Base-by-base conservation (phyloP, 1,284 basidiomycete species). In the Marasmius sp. region DNA sequence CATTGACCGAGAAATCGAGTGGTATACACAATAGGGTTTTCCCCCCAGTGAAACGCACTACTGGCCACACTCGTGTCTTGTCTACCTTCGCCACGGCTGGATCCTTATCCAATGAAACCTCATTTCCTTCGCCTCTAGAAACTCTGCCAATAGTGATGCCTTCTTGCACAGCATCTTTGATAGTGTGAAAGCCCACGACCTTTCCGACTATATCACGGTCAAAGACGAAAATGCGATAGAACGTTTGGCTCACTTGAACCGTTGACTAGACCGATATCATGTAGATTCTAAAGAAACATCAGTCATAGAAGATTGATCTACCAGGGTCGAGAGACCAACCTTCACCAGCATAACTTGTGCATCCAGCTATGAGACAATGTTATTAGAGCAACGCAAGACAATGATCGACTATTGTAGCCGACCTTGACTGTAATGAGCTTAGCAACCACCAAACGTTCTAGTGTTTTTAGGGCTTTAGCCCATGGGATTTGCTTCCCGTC, bases 201-300 rank as follows among this genome's bases (percentile, higher is more conserved):
- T 81, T 82, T 20, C 94, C 94, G 66, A 94, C 85, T 54, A 18
- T 4, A 51, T 16, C 16, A n/a, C 16, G 33, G 10, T 10, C 9
- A 16, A 16, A 51, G 3, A 37, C 33, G 52, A 37, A 12, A n/a
- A 1, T 36, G 37, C 20, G 2, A 27, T 52, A 36, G 60, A 54
- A 60, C 18, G 57, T 36, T 11, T n/a, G 18, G 48, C 52, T 54
- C 34, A 54, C 52, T 54, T 11, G 88, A 91, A 0, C 94, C 94
- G 72, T 96, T 96, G 50, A 95, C 93, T 6, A 95, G 83, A 82
- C 72, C 71, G 84, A 94, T 85, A 90, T 94, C 82, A 58, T 81
- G 72, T n/a, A 85, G 68, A 62, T 86, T 86, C 81, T 80, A 62
- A 14, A 45, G 5, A 5, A n/a, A 16, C 48, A 49, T 12, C 48